phyloP scores from a whole-genome alignment of 2,329 filamentous ascomycete genomes.

The Ambrosiella xylebori region DNA sequence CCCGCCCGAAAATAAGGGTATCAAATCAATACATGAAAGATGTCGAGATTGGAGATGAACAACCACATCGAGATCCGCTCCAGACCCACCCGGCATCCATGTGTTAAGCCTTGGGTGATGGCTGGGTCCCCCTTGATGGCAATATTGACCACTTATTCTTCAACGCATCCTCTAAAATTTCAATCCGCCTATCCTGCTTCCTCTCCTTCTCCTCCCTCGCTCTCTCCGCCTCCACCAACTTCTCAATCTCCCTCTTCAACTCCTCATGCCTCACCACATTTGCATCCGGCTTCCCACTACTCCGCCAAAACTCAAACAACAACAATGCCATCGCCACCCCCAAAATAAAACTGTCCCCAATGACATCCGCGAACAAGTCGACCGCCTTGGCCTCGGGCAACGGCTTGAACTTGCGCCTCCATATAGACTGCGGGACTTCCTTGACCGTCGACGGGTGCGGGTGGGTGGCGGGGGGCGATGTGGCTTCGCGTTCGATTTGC shows the following conservation, averaged over 20 bases:
- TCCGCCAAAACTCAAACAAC: conserved; percentile 43
- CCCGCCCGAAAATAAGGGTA: background rate
- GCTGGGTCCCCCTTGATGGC: conserved; percentile 17
- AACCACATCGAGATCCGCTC: too few species aligned
- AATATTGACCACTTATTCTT: conserved; percentile 35
- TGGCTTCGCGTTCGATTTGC: conserved; percentile 34
- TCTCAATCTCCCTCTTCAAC: conserved; percentile 30
- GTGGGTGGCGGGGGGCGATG: background rate
- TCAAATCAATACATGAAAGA: background rate
- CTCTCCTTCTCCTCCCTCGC: conserved; percentile 30
- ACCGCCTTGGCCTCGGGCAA: conserved; percentile 49
- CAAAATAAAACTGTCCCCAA: conserved; percentile 47
- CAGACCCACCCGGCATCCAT: too few species aligned
- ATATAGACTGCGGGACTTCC: conserved; percentile 27
- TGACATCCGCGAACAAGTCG: conserved; percentile 48
- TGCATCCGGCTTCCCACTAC: conserved; percentile 41
- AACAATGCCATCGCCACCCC: conserved; percentile 38
- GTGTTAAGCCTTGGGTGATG: background rate
- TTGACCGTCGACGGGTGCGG: conserved; percentile 7
- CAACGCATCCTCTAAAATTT: conserved; percentile 35
- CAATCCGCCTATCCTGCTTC: conserved; percentile 30
- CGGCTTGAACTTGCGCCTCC: conserved; percentile 43
- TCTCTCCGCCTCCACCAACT: conserved; percentile 31
- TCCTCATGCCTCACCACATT: conserved; percentile 37
- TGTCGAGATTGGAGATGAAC: background rate